These are phyloP conservation scores for Phytophthora cactorum DNA, from an alignment of 352 stramenopile species.

Conservation along the genomic window DNA sequence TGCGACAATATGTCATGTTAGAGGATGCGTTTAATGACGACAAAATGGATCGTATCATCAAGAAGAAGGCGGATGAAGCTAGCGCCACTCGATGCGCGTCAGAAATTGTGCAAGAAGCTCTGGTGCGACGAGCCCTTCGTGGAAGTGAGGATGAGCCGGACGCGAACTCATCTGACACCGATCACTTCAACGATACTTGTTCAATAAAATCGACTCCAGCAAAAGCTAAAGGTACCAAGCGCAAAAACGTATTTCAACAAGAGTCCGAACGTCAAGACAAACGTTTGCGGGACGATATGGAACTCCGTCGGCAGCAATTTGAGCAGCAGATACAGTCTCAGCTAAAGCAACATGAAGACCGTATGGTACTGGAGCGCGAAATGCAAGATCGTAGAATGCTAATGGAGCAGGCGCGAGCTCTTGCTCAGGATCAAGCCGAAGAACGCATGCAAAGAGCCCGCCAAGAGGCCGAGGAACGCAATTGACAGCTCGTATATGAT, in stretches of 20 bases:
- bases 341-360: too few species aligned
- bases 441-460: neutral
- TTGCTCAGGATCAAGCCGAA: neutral
- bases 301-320: neutral
- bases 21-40: neutral
- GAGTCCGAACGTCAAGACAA: neutral
- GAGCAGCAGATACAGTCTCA: neutral
- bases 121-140: too few species aligned
- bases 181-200: too few species aligned
- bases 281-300: neutral
- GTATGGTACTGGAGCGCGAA: neutral
- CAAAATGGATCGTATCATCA: too few species aligned
- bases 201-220: neutral
- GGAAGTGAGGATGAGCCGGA: too few species aligned
- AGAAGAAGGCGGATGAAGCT: neutral
- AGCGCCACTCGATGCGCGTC: neutral
- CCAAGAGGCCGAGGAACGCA: neutral
- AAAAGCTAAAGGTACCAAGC: neutral
- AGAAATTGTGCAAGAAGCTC: neutral
- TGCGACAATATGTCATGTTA: neutral
- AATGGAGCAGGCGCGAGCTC: neutral
- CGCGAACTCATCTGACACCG: too few species aligned
- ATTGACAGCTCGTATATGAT: neutral
- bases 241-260: too few species aligned
- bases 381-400: neutral